Conservation (phyloP, 345 rosid species). For the Stellera chamaejasme region DNA sequence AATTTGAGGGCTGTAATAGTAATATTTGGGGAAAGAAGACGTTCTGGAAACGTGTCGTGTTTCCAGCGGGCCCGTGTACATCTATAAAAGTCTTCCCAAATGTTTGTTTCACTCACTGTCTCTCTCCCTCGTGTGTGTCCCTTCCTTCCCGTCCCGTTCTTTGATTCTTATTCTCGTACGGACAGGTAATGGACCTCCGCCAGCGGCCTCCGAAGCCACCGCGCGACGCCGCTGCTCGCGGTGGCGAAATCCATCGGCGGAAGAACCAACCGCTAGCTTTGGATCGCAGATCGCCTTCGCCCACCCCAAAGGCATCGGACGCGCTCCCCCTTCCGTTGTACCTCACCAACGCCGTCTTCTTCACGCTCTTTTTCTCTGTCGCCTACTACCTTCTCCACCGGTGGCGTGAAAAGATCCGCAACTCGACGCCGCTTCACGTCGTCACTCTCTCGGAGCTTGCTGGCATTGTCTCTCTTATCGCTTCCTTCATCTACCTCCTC, state of each 20-base stretch:
- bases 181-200: slow-evolving; percentile 37
- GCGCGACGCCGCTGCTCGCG: neutral
- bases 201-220: slow-evolving; percentile 35
- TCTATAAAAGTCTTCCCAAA: slow-evolving; percentile 17
- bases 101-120: neutral
- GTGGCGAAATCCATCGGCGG: neutral
- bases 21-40: too few relatives aligned
- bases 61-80: neutral
- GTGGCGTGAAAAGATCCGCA: slow-evolving; percentile 95
- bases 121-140: neutral
- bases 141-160: neutral
- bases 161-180: neutral
- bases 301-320: slow-evolving; percentile 57
- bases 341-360: slow-evolving; percentile 72
- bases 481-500: slow-evolving; percentile 73
- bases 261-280: neutral
- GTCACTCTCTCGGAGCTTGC: slow-evolving; percentile 65
- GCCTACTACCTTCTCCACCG: slow-evolving; percentile 79
- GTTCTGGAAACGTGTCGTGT: too few relatives aligned
- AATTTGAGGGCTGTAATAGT: too few relatives aligned
- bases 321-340: slow-evolving; percentile 80
- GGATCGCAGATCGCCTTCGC: slow-evolving; percentile 4
- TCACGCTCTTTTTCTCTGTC: slow-evolving; percentile 86
- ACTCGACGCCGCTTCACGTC: slow-evolving; percentile 75
- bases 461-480: slow-evolving; percentile 64